Conservation (phyloP, 352 stramenopile genomes). For the Globisporangium polare region DNA sequence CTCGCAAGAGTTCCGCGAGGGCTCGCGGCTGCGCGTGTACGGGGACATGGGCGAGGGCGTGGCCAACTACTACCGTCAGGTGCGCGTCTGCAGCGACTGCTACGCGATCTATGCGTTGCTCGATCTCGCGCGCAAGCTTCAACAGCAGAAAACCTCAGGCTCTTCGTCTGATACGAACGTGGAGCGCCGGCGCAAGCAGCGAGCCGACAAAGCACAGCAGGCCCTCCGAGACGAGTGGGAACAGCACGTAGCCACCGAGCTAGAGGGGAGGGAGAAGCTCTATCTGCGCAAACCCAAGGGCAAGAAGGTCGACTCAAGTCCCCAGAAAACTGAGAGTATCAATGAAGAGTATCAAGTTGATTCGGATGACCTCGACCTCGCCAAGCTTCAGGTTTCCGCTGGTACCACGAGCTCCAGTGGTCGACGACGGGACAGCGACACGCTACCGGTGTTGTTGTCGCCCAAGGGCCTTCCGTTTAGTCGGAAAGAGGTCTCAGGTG, state of each 20-base stretch:
- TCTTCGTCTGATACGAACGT: constrained; percentile 9
- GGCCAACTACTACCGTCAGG: constrained; percentile 79
- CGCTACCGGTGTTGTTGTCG: constrained; percentile 10
- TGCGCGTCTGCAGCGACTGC: constrained; percentile 83
- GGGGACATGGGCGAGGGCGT: constrained; percentile 47
- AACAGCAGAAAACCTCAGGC: constrained; percentile 18
- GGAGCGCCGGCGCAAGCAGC: constrained; percentile 19
- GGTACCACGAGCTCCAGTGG: background rate
- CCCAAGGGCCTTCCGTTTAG: constrained; percentile 5
- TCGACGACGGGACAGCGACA: constrained; percentile 2
- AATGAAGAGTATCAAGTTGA: background rate
- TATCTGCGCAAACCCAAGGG: constrained; percentile 23
- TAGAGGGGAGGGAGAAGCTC: constrained; percentile 54
- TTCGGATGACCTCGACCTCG: background rate
- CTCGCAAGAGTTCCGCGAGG: constrained; percentile 47
- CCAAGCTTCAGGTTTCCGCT: background rate
- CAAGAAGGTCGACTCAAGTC: background rate
- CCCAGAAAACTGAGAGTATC: background rate
- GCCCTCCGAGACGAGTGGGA: constrained; percentile 45
- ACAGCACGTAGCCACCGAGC: constrained; percentile 31
- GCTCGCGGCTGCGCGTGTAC: constrained; percentile 43
- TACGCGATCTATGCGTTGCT: constrained; percentile 86
- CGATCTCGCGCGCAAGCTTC: constrained; percentile 55
- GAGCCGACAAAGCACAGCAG: constrained; percentile 15
- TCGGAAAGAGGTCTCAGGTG: background rate